Conservation (phyloP, 2,329 filamentous ascomycete species). For the Stagonosporopsis cucurbitacearum region DNA sequence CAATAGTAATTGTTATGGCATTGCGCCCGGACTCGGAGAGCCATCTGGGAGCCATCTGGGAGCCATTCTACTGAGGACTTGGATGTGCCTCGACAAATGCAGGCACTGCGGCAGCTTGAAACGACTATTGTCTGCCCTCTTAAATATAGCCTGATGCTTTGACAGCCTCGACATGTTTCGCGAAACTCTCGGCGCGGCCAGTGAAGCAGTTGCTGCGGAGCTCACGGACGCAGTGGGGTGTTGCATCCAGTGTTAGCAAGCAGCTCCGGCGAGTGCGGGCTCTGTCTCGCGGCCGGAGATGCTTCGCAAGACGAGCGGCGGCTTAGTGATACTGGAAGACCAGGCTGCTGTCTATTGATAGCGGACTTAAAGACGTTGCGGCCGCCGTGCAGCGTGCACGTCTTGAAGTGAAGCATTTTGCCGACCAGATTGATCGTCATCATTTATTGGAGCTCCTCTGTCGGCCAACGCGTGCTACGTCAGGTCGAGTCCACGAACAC, state of each 20-base stretch:
- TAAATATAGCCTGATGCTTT: constrained; percentile 3
- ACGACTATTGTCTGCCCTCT: constrained; percentile 13
- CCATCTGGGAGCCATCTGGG: constrained; percentile 25
- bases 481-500: constrained; percentile 21
- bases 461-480: constrained; percentile 28
- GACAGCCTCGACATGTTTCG: constrained; percentile 8
- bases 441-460: constrained; percentile 29
- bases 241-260: constrained; percentile 39
- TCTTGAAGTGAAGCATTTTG: constrained; percentile 25
- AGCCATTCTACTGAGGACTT: neutral
- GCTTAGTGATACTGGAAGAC: constrained; percentile 46
- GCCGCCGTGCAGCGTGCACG: constrained; percentile 24
- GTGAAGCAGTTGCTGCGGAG: constrained; percentile 22
- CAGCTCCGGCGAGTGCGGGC: constrained; percentile 32
- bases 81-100: neutral
- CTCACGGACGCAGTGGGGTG: constrained; percentile 33
- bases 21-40: constrained; percentile 30
- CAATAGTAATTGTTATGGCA: constrained; percentile 23
- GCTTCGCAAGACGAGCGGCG: constrained; percentile 37
- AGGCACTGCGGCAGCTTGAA: constrained; percentile 30
- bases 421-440: constrained; percentile 29
- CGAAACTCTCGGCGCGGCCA: constrained; percentile 10
- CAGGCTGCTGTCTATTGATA: constrained; percentile 30
- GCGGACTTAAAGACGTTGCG: constrained; percentile 26
- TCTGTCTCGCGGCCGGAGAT: constrained; percentile 40